phyloP scores from a whole-genome alignment of 2,329 filamentous ascomycete species.

The Fusarium citri region DNA sequence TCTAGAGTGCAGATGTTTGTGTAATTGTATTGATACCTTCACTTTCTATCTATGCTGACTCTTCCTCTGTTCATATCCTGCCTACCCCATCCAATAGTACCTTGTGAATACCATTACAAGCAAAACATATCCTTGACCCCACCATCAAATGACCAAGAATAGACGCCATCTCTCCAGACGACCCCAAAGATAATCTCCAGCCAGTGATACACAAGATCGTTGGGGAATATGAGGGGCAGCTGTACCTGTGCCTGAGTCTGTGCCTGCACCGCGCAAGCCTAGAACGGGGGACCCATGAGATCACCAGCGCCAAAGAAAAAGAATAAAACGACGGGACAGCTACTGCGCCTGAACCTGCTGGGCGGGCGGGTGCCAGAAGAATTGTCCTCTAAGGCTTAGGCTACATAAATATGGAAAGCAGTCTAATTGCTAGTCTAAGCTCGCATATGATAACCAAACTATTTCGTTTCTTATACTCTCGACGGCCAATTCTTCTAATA shows the following conservation, averaged over 20 bases:
- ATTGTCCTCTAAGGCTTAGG: neutral
- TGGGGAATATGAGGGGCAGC: constrained; percentile 27
- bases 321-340: constrained; percentile 12
- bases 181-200: constrained; percentile 24
- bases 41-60: neutral
- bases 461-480: neutral
- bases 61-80: neutral
- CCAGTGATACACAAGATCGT: constrained; percentile 34
- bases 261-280: constrained; percentile 21
- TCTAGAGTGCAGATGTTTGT: neutral
- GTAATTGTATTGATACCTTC: neutral
- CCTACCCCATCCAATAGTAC: neutral
- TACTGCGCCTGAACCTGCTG: constrained; percentile 1
- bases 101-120: neutral
- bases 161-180: constrained; percentile 13
- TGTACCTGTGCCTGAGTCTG: constrained; percentile 12
- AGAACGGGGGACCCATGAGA: constrained; percentile 32
- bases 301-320: constrained; percentile 23
- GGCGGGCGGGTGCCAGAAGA: neutral
- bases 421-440: neutral
- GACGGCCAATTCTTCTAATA: neutral
- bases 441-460: neutral
- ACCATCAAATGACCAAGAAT: constrained; percentile 6
- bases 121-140: neutral
- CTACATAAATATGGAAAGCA: neutral